Evolutionary conservation across 1,284 basidiomycete genomes (phyloP), one percentile per base, ranked within the genome.

Genomic region (Microstroma glucosiphilum): DNA sequence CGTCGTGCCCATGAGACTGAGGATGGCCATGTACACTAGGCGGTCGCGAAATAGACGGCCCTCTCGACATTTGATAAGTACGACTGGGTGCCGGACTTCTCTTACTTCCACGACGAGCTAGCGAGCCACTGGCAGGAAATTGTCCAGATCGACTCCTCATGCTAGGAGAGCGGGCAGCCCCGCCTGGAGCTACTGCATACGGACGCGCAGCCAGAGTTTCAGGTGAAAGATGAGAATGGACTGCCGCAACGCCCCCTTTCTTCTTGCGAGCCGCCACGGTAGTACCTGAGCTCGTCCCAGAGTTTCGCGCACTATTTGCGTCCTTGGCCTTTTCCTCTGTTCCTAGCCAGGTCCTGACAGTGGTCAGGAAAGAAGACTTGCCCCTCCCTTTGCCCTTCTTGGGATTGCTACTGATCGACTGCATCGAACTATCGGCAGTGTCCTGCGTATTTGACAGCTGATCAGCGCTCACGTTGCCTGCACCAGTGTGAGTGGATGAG

Each of bases 281-380:
- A n/a, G 40, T 54, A 89, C 86, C 60, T 86, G 85, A 80, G 94
- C 90, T 86, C 61, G 86, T 85, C 79, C 93, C 90, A 76, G 90
- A 90, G 81, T 94, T 91, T 71, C 85, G 85, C 23, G 67, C 67
- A 37, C 30, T 9, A 9, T 9, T 37, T 37, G 30, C 9, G 30
- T 37, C 30, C 30, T 37, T 37, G 60, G 71, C 70, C 78, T 88
- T 87, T n/a, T 92, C 92, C 76, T 94, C 91, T 58, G 89, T 82
- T 57, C 85, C 90, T 11, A 90, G 91, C 61, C 92, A 85, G 1
- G 94, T 94, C 15, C 94, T 92, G 21, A 98, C 73, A 6, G 73
- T 72, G 21, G 67, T 60, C 46, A 75, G 68, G 65, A 75, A 74
- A 0, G 68, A 74, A 1, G 72, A 48, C 48, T 68, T 69, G 30